phyloP scores from a whole-genome alignment of 2,329 filamentous ascomycete genomes.

The Dryadomyces quercivorus region DNA sequence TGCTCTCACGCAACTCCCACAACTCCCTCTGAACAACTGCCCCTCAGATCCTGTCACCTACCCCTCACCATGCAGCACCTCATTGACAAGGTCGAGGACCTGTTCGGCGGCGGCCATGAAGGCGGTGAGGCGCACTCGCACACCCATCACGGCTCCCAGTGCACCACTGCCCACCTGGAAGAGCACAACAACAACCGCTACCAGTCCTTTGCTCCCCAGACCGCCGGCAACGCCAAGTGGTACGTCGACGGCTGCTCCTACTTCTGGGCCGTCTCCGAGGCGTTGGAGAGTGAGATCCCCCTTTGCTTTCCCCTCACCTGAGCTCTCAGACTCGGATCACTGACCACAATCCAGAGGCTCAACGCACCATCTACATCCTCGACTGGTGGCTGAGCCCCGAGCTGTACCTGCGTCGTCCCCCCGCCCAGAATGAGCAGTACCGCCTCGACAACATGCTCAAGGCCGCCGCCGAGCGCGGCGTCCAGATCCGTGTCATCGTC shows the following conservation, averaged over 20 bases:
- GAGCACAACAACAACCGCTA: constrained; percentile 39
- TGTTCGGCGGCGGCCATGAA: constrained; percentile 15
- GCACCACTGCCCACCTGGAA: constrained; percentile 27
- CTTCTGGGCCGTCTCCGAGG: constrained; percentile 73
- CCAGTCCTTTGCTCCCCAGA: constrained; percentile 60
- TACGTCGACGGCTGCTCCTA: constrained; percentile 76
- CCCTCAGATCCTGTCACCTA: background rate
- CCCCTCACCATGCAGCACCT: constrained; percentile 23
- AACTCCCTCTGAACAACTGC: background rate
- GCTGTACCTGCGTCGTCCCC: constrained; percentile 73
- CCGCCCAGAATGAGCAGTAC: constrained; percentile 70
- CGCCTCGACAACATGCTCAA: constrained; percentile 73
- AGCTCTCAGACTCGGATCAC: background rate
- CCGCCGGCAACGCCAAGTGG: constrained; percentile 71
- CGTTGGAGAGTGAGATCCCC: constrained; percentile 51
- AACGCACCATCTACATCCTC: constrained; percentile 70
- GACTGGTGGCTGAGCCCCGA: constrained; percentile 90
- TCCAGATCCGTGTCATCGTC: constrained; percentile 74
- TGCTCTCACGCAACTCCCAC: background rate
- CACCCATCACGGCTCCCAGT: constrained; percentile 29
- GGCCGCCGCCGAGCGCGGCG: constrained; percentile 71
- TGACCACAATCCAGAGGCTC: constrained; percentile 38
- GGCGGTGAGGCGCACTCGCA: constrained; percentile 29
- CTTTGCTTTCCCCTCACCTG: background rate
- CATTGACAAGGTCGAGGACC: constrained; percentile 31